These are phyloP conservation scores for Datisca glomerata DNA, from an alignment of 306 rosid species.

Conservation along the genomic window DNA sequence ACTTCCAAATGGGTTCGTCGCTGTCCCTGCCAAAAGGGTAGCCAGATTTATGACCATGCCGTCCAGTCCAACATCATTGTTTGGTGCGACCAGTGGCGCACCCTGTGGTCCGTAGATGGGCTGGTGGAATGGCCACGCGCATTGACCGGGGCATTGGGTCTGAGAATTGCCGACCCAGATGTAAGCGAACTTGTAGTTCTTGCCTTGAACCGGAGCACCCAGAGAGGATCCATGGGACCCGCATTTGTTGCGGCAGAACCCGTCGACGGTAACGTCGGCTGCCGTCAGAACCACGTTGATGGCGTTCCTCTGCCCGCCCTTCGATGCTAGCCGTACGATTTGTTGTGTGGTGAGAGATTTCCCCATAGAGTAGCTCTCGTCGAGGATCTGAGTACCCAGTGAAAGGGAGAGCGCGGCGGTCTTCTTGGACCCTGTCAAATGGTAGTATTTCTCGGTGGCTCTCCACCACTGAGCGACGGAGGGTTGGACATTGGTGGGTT, in stretches of 20 bases:
- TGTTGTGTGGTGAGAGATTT: conserved; percentile 30
- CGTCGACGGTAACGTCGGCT: conserved; percentile 16
- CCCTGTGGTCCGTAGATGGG: conserved; percentile 67
- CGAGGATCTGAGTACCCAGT: conserved; percentile 24
- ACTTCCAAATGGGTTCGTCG: conserved; percentile 52
- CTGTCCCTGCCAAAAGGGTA: conserved; percentile 48
- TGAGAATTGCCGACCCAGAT: conserved; percentile 70
- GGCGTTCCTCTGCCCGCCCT: conserved; percentile 27
- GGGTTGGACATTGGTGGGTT: conserved; percentile 16
- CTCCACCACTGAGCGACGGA: conserved; percentile 36
- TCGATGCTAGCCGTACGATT: conserved; percentile 27
- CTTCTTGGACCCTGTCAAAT: conserved; percentile 13
- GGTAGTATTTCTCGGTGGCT: conserved; percentile 43
- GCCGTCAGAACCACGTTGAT: conserved; percentile 48
- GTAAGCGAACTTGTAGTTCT: conserved; percentile 24
- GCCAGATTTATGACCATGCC: conserved; percentile 68
- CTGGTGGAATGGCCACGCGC: conserved; percentile 84
- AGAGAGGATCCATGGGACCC: conserved; percentile 29
- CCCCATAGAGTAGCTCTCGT: conserved; percentile 30
- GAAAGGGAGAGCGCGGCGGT: conserved; percentile 16
- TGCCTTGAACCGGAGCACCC: not conserved
- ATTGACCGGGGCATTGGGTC: conserved; percentile 63
- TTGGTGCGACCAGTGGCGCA: conserved; percentile 44
- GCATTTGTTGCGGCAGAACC: conserved; percentile 28
- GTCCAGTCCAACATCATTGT: conserved; percentile 56